phyloP scores from a whole-genome alignment of 2,329 filamentous ascomycete genomes.

The Fusarium virguliforme region DNA sequence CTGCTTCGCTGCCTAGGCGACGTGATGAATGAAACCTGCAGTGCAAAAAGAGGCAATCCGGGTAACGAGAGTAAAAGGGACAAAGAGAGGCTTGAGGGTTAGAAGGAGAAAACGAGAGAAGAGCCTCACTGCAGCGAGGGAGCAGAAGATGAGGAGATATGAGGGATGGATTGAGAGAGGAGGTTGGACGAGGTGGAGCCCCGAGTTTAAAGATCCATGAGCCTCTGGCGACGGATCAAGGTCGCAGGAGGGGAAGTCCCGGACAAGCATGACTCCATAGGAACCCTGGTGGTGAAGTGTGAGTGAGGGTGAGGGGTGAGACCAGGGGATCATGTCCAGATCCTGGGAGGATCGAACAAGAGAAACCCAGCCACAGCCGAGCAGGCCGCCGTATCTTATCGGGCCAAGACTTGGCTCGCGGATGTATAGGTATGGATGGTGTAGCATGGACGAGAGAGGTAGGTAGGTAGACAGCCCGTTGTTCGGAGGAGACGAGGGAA shows the following conservation, averaged over 20 bases:
- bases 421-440: conserved; percentile 12
- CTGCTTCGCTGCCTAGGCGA: conserved; percentile 20
- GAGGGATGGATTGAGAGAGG: conserved; percentile 38
- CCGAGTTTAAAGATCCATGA: conserved; percentile 50
- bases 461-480: background rate
- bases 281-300: conserved; percentile 41
- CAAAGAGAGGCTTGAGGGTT: conserved; percentile 3
- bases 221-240: conserved; percentile 42
- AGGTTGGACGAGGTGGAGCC: conserved; percentile 51
- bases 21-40: conserved; percentile 22
- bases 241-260: conserved; percentile 44
- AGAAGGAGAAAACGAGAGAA: conserved; percentile 11
- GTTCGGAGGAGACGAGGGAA: conserved; percentile 21
- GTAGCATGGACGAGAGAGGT: background rate
- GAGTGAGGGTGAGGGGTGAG: conserved; percentile 46
- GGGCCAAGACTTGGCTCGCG: conserved; percentile 16
- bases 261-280: conserved; percentile 33
- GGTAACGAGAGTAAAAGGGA: conserved; percentile 1
- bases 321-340: conserved; percentile 41
- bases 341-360: conserved; percentile 32
- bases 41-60: background rate
- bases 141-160: conserved; percentile 32
- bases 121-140: conserved; percentile 11
- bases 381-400: conserved; percentile 25
- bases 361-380: conserved; percentile 41